A percentile compares a stretch with the other conserved stretches of the same genome.
phyloP scores from a whole-genome alignment of 345 rosid species.

The Lenwebbia sp. region DNA sequence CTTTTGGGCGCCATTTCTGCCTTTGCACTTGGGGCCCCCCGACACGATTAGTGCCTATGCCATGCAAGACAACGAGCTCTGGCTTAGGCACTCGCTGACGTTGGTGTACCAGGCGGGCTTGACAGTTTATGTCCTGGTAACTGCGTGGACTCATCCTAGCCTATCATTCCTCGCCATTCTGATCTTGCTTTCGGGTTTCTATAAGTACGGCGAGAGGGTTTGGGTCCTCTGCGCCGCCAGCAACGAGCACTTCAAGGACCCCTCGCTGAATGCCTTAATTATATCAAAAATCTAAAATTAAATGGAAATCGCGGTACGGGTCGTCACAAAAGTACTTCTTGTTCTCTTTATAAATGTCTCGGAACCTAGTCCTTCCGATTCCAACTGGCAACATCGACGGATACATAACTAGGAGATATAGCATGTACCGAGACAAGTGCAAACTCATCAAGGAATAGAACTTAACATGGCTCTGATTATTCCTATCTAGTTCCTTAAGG shows the following conservation, averaged over 20 bases:
- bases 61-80: not conserved
- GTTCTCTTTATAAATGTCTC: not conserved
- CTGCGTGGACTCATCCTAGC: not conserved
- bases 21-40: not conserved
- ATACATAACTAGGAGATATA: not conserved
- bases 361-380: not conserved
- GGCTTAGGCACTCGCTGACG: not conserved
- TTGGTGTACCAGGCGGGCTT: not conserved
- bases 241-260: no score
- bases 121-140: not conserved
- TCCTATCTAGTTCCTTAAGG: not conserved
- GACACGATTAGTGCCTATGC: not conserved
- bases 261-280: no score
- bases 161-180: not conserved
- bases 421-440: not conserved
- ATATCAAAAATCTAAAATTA: no score
- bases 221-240: not conserved
- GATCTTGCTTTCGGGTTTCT: not conserved
- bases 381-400: not conserved
- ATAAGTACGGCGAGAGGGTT: not conserved
- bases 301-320: no score
- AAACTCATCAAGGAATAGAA: not conserved
- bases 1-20: not conserved
- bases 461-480: no score
- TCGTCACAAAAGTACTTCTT: no score